Conservation (phyloP, 2,329 filamentous ascomycete species). For the Gaeumannomyces tritici region DNA sequence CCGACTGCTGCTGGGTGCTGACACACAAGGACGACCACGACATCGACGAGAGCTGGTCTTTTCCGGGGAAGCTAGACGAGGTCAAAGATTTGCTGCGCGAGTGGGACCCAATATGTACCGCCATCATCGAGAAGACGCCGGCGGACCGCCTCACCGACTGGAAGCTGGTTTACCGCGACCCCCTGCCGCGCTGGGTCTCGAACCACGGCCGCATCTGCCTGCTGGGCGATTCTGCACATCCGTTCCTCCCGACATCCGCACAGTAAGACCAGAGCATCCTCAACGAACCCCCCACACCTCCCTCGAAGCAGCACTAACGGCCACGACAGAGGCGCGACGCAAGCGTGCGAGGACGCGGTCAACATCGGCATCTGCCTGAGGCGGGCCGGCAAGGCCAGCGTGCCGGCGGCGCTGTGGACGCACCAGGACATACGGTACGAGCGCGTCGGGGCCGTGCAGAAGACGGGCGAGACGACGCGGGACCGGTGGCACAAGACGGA, state of each 20-base stretch:
- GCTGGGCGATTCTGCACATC: constrained; percentile 40
- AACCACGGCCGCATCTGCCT: constrained; percentile 30
- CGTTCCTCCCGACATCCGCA: constrained; percentile 36
- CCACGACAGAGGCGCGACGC: constrained; percentile 27
- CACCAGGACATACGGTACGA: constrained; percentile 37
- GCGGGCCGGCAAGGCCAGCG: constrained; percentile 22
- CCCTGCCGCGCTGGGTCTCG: constrained; percentile 38
- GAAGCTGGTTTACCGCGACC: constrained; percentile 40
- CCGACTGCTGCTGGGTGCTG: constrained; percentile 49
- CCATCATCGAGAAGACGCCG: constrained; percentile 37
- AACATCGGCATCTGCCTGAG: constrained; percentile 34
- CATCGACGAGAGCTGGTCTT: constrained; percentile 46
- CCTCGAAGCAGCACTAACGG: background rate
- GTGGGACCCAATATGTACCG: constrained; percentile 39
- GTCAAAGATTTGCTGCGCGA: constrained; percentile 39
- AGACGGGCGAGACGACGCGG: constrained; percentile 38
- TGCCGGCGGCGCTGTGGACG: constrained; percentile 28
- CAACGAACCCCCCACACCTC: background rate
- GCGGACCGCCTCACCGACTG: constrained; percentile 24
- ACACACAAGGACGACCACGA: constrained; percentile 44
- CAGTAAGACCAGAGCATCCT: constrained; percentile 14
- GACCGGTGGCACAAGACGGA: constrained; percentile 47
- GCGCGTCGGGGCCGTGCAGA: constrained; percentile 36
- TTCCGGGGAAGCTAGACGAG: constrained; percentile 40
- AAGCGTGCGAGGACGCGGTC: constrained; percentile 40